A percentile compares a stretch with the other conserved stretches of the same genome.
Conservation (phyloP, 805 yeast species). For the Saccharomycopsis vini region DNA sequence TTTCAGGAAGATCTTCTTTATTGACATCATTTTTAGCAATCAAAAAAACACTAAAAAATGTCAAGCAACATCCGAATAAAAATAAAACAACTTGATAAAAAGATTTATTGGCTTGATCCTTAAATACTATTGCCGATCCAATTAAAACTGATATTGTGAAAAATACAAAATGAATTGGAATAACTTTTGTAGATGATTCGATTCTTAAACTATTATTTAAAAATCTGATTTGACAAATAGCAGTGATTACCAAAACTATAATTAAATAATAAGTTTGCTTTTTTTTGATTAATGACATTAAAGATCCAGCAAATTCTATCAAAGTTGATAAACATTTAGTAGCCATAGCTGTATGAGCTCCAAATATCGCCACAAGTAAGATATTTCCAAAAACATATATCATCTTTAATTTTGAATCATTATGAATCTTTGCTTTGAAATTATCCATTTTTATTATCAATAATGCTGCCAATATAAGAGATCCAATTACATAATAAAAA, state of each 20-base stretch:
- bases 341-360: conserved; percentile 39
- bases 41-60: conserved; percentile 35
- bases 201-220: conserved; percentile 31
- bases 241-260: conserved; percentile 29
- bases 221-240: conserved; percentile 32
- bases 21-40: conserved; percentile 22
- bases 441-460: conserved; percentile 3
- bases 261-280: conserved; percentile 28
- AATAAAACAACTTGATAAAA: conserved; percentile 23
- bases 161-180: conserved; percentile 41
- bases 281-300: conserved; percentile 14
- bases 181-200: conserved; percentile 37
- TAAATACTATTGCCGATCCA: conserved; percentile 35
- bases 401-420: conserved; percentile 1
- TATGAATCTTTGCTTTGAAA: neutral
- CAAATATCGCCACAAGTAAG: conserved; percentile 34
- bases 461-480: neutral
- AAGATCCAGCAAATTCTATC: conserved; percentile 21
- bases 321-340: conserved; percentile 34
- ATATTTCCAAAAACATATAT: conserved; percentile 27
- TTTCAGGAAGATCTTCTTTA: neutral
- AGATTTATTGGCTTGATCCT: conserved; percentile 30
- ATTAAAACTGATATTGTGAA: conserved; percentile 36
- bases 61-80: conserved; percentile 29
- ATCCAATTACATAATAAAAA: conserved; percentile 22